Evolutionary conservation across 139 green algal genomes (phyloP).

Genomic region (Deuterostichococcus epilithicus): DNA sequence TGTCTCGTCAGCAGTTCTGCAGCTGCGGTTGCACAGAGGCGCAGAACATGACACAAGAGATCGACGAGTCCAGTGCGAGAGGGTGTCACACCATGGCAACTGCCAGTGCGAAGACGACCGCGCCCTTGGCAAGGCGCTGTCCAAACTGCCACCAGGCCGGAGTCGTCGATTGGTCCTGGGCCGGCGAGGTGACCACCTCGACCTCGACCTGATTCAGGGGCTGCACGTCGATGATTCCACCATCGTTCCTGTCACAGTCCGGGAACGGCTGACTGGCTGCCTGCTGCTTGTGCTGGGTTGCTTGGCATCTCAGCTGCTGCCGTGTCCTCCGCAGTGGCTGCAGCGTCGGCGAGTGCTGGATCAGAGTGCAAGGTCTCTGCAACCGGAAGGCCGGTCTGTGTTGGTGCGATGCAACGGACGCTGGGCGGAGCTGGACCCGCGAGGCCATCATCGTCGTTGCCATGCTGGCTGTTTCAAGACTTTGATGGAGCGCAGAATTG

Average conservation of each 20-base stretch:
- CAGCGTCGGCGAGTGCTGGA: not conserved
- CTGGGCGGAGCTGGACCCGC: not conserved
- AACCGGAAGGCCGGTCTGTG: not conserved
- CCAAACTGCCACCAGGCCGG: not conserved
- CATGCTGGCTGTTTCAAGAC: no score
- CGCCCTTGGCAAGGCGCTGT: not conserved
- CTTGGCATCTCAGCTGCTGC: not conserved
- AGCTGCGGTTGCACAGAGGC: no score
- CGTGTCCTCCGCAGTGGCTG: not conserved
- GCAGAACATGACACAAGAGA: no score
- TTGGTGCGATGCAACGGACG: no score
- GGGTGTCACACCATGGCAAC: not conserved
- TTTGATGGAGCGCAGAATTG: no score
- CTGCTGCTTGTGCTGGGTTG: not conserved
- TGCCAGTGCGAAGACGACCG: conserved; percentile 1
- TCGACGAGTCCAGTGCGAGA: no score
- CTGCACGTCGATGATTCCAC: not conserved
- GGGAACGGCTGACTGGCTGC: not conserved
- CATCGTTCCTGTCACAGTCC: not conserved
- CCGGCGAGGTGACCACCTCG: not conserved
- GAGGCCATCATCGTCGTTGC: not conserved
- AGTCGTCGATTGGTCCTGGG: not conserved
- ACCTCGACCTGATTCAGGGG: not conserved
- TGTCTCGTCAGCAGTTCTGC: no score
- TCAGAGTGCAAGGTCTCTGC: not conserved